These are phyloP conservation scores for Plasmodium ovale DNA, from an alignment of 169 alveolate genomes.

Conservation along the genomic window DNA sequence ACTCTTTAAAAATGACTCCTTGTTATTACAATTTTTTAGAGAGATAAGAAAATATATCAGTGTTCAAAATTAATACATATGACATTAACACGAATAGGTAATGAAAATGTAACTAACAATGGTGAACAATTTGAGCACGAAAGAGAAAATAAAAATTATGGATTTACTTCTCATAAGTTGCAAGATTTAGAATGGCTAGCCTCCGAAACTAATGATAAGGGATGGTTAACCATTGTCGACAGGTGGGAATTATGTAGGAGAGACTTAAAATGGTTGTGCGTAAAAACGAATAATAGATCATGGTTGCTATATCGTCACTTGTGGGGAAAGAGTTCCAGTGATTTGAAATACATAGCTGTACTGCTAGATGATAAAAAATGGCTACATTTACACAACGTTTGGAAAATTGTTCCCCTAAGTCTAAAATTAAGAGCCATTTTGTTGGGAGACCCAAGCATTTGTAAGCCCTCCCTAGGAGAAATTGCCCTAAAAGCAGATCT, in stretches of 20 bases:
- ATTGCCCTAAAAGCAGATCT: constrained; percentile 24
- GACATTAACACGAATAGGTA: constrained; percentile 28
- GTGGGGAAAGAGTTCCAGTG: constrained; percentile 73
- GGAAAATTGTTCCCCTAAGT: constrained; percentile 60
- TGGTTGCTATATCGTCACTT: constrained; percentile 58
- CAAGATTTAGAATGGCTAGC: constrained; percentile 73
- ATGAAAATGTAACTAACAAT: constrained; percentile 9
- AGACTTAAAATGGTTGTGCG: constrained; percentile 71
- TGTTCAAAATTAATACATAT: constrained; percentile 56
- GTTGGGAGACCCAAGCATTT: constrained; percentile 32
- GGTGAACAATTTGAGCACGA: constrained; percentile 1
- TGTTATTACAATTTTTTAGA: constrained; percentile 23
- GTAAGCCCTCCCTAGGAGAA: constrained; percentile 61
- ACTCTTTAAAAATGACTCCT: background rate
- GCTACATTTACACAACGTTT: constrained; percentile 54
- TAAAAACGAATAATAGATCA: constrained; percentile 65
- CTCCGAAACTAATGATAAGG: constrained; percentile 72
- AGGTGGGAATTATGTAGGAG: constrained; percentile 70
- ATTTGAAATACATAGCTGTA: constrained; percentile 61
- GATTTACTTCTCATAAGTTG: constrained; percentile 45
- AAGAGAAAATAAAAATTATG: background rate
- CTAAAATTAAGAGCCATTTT: constrained; percentile 62
- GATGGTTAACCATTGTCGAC: constrained; percentile 64
- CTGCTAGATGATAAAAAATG: constrained; percentile 62
- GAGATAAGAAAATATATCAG: constrained; percentile 64